Evolutionary conservation across 192 early-diverging fungal species (phyloP), one percentile per base, ranked within the genome.

Genomic region (Entomortierella beljakovae): DNA sequence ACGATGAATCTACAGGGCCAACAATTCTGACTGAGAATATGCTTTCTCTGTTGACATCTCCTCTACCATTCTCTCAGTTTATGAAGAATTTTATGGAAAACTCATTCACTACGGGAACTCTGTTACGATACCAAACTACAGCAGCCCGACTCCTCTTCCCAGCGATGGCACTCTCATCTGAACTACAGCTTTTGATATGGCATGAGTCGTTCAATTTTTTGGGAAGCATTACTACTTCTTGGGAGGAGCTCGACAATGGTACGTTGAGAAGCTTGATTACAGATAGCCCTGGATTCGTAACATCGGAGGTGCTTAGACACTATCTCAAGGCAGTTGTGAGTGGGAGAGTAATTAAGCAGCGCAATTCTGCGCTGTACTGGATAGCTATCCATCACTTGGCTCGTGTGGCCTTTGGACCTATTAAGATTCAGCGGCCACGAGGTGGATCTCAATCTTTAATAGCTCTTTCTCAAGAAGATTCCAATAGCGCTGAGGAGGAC

Each of bases 81-180:
- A 38, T 79, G 68, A 79, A 70, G 33, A 61, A 79, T 57, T 79
- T 70, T 55, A 59, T 79, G 57, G 75, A 79, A 26, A 79, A 79
- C 37, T 69, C 64, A 6, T 79, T 79, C 52, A 70, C 68, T 16
- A 79, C 75, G 29, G 75, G 75, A 5, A 50, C 75, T 9, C 56
- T 79, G 20, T 42, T 79, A 10, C 75, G 70, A 57, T 79, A 59
- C 62, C 75, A 79, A 31, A 35, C 67, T 2, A 79, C 75, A 10
- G 75, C 75, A 5, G 61, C 75, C 1, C 75, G 75, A 46, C 46
- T 79, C 18, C 28, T 79, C 34, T 79, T 79, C 33, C 75, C 75
- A 20, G 75, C 75, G 0, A 79, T 79, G 75, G 68, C 68, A 22
- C 46, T 79, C 29, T 79, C 75, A 3, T 38, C 67, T 6, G 57